A percentile compares a stretch with the other conserved stretches of the same genome.
These are phyloP conservation scores for Acorus calamus DNA, from an alignment of 106 monocot genomes.

Conservation along the genomic window DNA sequence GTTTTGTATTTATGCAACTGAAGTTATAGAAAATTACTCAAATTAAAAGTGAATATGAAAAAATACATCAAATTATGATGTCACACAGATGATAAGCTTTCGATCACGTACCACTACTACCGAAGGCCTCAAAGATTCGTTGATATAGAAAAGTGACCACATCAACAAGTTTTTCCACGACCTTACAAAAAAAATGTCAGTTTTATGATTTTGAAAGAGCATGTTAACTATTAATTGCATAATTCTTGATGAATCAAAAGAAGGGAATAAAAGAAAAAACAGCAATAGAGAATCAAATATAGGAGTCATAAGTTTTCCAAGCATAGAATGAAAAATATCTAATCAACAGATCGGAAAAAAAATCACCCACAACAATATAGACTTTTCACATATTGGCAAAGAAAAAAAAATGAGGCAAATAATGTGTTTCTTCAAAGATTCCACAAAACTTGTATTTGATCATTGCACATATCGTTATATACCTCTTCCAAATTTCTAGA, in stretches of 20 bases:
- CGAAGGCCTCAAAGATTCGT: slow-evolving; percentile 50
- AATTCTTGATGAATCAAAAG: no score
- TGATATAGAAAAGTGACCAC: slow-evolving; percentile 49
- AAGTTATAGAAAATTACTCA: no score
- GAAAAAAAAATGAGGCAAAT: not conserved
- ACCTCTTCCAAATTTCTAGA: slow-evolving; percentile 75
- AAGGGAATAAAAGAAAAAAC: no score
- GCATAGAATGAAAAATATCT: not conserved
- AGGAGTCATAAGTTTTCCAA: not conserved
- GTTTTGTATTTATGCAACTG: no score
- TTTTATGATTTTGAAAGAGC: no score
- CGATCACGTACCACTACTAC: slow-evolving; percentile 25
- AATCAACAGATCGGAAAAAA: no score
- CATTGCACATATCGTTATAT: not conserved
- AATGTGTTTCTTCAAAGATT: not conserved
- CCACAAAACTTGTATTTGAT: not conserved
- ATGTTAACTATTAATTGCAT: no score
- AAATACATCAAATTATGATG: no score
- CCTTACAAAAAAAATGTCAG: slow-evolving; percentile 17
- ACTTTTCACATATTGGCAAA: not conserved
- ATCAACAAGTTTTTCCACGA: slow-evolving; percentile 73
- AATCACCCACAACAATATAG: no score
- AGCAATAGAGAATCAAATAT: no score
- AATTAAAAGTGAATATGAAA: no score
- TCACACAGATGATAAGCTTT: not conserved